These are phyloP conservation scores for Byssoonygena ceratinophila DNA, from an alignment of 2,329 filamentous ascomycete genomes.

Conservation along the genomic window DNA sequence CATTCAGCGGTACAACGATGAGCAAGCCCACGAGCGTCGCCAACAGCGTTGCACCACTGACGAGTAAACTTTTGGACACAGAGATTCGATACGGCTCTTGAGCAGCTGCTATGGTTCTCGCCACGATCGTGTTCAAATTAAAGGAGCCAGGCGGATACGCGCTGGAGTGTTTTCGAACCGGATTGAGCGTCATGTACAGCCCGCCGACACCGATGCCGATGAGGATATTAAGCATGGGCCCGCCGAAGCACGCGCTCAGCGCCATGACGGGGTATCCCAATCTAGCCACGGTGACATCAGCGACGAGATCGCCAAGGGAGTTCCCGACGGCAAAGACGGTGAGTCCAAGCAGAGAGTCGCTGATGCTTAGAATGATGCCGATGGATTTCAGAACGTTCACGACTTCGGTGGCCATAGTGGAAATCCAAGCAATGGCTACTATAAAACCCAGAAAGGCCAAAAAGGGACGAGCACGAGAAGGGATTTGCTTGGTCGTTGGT, in stretches of 20 bases:
- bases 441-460: slow-evolving; percentile 83
- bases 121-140: slow-evolving; percentile 9
- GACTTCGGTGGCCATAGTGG: slow-evolving; percentile 87
- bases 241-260: slow-evolving; percentile 87
- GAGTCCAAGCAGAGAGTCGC: slow-evolving; percentile 84
- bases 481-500: slow-evolving; percentile 44
- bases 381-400: slow-evolving; percentile 89
- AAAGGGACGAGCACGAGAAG: slow-evolving; percentile 62
- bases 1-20: slow-evolving; percentile 70
- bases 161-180: slow-evolving; percentile 56
- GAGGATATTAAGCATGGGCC: slow-evolving; percentile 93
- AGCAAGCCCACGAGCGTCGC: slow-evolving; percentile 68
- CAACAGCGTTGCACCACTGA: slow-evolving; percentile 74
- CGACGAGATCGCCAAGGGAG: slow-evolving; percentile 84
- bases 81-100: slow-evolving; percentile 63
- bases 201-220: slow-evolving; percentile 89
- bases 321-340: slow-evolving; percentile 97
- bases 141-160: slow-evolving; percentile 46
- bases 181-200: slow-evolving; percentile 72
- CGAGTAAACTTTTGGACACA: slow-evolving; percentile 72
- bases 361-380: slow-evolving; percentile 84
- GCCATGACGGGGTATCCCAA: slow-evolving; percentile 97
- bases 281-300: slow-evolving; percentile 84
- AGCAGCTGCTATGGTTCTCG: slow-evolving; percentile 5
- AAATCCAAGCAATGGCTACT: slow-evolving; percentile 92